Evolutionary conservation across 139 green algal genomes (phyloP).

Genomic region (Chlamydomonas asymmetrica): DNA sequence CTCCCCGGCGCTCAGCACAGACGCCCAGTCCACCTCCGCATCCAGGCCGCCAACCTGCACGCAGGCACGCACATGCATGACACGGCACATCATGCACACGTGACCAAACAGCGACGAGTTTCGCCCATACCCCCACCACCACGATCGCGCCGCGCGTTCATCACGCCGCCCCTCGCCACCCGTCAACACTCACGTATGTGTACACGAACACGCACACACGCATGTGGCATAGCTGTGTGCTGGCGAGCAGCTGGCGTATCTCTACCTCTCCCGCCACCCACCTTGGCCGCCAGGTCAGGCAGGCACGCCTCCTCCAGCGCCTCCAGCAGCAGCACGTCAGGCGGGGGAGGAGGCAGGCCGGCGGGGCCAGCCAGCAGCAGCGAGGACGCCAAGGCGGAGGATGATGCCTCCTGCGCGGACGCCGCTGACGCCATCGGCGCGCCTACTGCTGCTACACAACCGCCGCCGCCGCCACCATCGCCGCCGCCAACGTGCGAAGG

Average conservation of each 20-base stretch:
- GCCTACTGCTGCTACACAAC: too few species aligned
- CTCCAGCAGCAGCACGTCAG: slow-evolving; percentile 49
- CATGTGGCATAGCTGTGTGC: neutral
- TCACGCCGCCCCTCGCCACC: too few species aligned
- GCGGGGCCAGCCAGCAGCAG: neutral
- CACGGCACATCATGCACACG: too few species aligned
- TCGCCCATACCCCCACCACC: too few species aligned
- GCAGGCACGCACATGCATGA: neutral
- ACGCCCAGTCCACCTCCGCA: slow-evolving; percentile 68
- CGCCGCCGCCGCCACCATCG: neutral
- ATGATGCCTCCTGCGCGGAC: too few species aligned
- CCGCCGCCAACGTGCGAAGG: neutral
- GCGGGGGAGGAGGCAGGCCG: neutral
- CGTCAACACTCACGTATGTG: too few species aligned
- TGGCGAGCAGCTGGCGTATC: too few species aligned
- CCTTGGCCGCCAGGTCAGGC: slow-evolving; percentile 46
- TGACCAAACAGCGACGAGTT: too few species aligned
- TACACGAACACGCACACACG: neutral
- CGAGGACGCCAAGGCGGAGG: too few species aligned
- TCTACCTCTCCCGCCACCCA: neutral
- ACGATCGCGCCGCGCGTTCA: too few species aligned
- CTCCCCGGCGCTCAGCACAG: slow-evolving; percentile 74
- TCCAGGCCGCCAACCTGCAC: slow-evolving; percentile 65
- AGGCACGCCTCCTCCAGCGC: slow-evolving; percentile 50
- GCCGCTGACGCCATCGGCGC: too few species aligned